A percentile compares a stretch with the other conserved stretches of the same genome.
These are phyloP conservation scores for Tilletiaria anomala DNA, from an alignment of 1,284 basidiomycete species.

Conservation along the genomic window DNA sequence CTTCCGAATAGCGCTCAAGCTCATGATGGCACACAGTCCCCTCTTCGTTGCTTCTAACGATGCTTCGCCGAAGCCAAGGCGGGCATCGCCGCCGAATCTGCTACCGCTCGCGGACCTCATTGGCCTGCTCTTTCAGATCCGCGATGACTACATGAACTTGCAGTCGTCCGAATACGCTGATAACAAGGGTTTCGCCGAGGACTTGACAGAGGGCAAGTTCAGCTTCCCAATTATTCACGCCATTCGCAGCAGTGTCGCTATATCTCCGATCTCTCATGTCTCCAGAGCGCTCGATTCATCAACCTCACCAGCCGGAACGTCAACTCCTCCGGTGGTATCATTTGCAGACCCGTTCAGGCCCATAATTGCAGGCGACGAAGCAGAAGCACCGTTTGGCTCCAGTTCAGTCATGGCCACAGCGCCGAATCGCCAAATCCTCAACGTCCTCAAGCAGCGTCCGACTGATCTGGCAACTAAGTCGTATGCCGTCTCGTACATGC, in stretches of 20 bases:
- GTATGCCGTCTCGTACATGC: conserved; percentile 34
- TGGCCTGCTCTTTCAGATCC: conserved; percentile 85
- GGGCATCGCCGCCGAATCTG: conserved; percentile 3
- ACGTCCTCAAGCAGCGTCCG: conserved; percentile 29
- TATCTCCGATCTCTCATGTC: not conserved
- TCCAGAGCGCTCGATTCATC: not conserved
- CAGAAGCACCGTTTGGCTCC: not conserved
- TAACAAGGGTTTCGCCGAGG: conserved; percentile 90
- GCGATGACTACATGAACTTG: conserved; percentile 94
- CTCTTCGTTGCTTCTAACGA: not conserved
- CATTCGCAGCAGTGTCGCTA: conserved; percentile 45
- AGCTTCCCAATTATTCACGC: conserved; percentile 86
- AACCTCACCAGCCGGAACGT: not conserved
- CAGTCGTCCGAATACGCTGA: conserved; percentile 68
- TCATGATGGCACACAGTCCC: conserved; percentile 65
- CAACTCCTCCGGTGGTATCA: not conserved
- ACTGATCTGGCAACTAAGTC: conserved; percentile 27
- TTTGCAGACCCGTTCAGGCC: not conserved
- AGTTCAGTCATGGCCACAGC: not conserved
- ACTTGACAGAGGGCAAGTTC: conserved; percentile 90
- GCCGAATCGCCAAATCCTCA: conserved; percentile 25
- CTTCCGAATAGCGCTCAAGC: conserved; percentile 77
- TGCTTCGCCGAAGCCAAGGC: not conserved
- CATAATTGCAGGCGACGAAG: not conserved
- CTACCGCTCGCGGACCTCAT: conserved; percentile 83